Conservation (phyloP, 306 rosid genomes). For the Cucumis cinereus region DNA sequence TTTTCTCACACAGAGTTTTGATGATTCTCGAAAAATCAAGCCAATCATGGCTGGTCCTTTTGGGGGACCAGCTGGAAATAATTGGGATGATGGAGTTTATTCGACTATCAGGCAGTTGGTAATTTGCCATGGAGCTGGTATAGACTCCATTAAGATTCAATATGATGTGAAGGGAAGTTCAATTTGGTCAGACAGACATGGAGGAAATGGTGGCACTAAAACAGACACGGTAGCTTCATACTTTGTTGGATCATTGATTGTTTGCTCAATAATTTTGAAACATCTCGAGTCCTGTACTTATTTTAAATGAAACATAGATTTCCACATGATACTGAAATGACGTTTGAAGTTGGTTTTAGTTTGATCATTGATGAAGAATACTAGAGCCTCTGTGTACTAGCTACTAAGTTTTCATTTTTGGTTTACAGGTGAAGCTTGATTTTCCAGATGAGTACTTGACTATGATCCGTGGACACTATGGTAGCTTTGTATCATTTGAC, state of each 20-base stretch:
- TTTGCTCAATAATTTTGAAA: neutral
- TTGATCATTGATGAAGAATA: neutral
- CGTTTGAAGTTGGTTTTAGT: slow-evolving; percentile 12
- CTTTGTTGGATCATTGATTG: neutral
- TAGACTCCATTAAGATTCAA: slow-evolving; percentile 66
- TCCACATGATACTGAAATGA: neutral
- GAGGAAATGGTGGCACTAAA: slow-evolving; percentile 60
- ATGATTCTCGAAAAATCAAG: slow-evolving; percentile 13
- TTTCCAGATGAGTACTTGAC: slow-evolving; percentile 51
- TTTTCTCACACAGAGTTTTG: slow-evolving; percentile 1
- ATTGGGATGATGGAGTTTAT: slow-evolving; percentile 59
- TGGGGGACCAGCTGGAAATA: slow-evolving; percentile 55
- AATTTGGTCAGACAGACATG: slow-evolving; percentile 61
- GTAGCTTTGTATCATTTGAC: slow-evolving; percentile 32
- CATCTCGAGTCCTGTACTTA: neutral
- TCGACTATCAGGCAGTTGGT: slow-evolving; percentile 60
- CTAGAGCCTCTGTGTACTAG: neutral
- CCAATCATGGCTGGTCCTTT: slow-evolving; percentile 53
- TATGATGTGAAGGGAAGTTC: slow-evolving; percentile 51
- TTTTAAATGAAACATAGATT: neutral
- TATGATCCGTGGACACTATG: slow-evolving; percentile 51
- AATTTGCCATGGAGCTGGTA: slow-evolving; percentile 47
- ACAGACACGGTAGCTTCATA: slow-evolving; percentile 17
- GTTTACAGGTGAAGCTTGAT: slow-evolving; percentile 46
- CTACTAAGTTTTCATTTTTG: neutral